Percentiles rank a stretch among this genome's conserved stretches.
Conservation (phyloP, 2,329 filamentous ascomycete species). For the Ambrosiella xylebori region DNA sequence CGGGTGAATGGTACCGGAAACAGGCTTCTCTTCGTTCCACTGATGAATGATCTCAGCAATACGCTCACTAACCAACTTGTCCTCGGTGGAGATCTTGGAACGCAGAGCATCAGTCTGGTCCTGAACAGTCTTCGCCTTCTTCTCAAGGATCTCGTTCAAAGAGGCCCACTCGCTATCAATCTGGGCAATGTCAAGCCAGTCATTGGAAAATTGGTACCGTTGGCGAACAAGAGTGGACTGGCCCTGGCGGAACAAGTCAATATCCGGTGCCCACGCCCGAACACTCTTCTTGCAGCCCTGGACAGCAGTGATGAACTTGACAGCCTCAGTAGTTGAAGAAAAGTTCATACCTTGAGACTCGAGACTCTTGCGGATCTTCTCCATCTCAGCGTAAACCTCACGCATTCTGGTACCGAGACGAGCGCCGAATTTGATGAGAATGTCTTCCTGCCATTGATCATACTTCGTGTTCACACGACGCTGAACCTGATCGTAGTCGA, state of each 20-base stretch:
- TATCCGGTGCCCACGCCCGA: slow-evolving; percentile 84
- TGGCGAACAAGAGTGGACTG: slow-evolving; percentile 83
- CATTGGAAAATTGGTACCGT: slow-evolving; percentile 78
- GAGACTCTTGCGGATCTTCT: slow-evolving; percentile 75
- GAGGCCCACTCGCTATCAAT: slow-evolving; percentile 93
- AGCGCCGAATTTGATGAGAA: slow-evolving; percentile 78
- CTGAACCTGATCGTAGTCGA: slow-evolving; percentile 97
- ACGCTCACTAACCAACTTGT: slow-evolving; percentile 76
- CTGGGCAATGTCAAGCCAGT: slow-evolving; percentile 93
- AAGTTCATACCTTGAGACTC: slow-evolving; percentile 86
- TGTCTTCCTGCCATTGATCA: slow-evolving; percentile 98
- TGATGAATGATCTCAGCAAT: slow-evolving; percentile 68
- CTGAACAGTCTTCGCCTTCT: slow-evolving; percentile 88
- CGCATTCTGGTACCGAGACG: slow-evolving; percentile 81
- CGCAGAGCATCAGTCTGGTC: slow-evolving; percentile 91
- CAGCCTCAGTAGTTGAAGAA: slow-evolving; percentile 87
- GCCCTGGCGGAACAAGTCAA: slow-evolving; percentile 89
- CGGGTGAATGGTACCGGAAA: slow-evolving; percentile 83
- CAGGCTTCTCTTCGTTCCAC: slow-evolving; percentile 94
- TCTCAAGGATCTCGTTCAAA: slow-evolving; percentile 74
- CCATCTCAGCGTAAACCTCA: slow-evolving; percentile 81
- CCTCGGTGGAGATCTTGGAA: slow-evolving; percentile 87
- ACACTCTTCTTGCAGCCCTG: slow-evolving; percentile 92
- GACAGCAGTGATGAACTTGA: slow-evolving; percentile 95
- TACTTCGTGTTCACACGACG: slow-evolving; percentile 98